These are phyloP conservation scores for Hypomyces rosellus DNA, from an alignment of 2,329 filamentous ascomycete species.

Conservation along the genomic window DNA sequence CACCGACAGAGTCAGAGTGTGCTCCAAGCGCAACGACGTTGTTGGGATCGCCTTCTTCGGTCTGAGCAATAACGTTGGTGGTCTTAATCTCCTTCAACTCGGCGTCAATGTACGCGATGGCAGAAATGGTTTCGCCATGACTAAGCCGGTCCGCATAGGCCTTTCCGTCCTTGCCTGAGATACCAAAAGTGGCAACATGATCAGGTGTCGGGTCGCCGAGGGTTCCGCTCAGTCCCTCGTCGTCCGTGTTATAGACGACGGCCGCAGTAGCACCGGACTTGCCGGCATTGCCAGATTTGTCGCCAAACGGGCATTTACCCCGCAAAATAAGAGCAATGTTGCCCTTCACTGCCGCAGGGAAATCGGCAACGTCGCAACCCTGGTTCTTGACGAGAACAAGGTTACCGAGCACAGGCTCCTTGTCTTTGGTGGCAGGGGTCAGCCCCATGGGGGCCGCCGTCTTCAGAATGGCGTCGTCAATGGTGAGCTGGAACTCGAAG, in stretches of 20 bases:
- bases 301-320: conserved; percentile 64
- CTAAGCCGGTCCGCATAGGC: conserved; percentile 49
- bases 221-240: conserved; percentile 59
- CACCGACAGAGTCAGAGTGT: conserved; percentile 57
- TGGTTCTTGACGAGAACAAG: conserved; percentile 55
- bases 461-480: conserved; percentile 46
- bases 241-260: conserved; percentile 67
- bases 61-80: conserved; percentile 59
- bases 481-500: conserved; percentile 50
- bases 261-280: conserved; percentile 64
- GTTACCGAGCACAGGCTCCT: conserved; percentile 52
- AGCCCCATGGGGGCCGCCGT: conserved; percentile 54
- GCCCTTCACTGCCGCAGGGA: conserved; percentile 49
- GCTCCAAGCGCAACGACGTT: conserved; percentile 62
- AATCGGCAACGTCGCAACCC: conserved; percentile 61
- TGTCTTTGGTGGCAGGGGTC: conserved; percentile 58
- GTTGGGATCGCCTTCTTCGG: conserved; percentile 49
- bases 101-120: conserved; percentile 55
- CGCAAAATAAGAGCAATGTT: conserved; percentile 66
- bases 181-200: conserved; percentile 62
- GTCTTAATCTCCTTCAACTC: conserved; percentile 49
- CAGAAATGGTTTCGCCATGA: conserved; percentile 42
- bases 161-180: conserved; percentile 53
- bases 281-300: conserved; percentile 63
- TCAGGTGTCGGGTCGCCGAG: conserved; percentile 54